Conservation (phyloP, 345 rosid genomes). For the Murraya paniculata region DNA sequence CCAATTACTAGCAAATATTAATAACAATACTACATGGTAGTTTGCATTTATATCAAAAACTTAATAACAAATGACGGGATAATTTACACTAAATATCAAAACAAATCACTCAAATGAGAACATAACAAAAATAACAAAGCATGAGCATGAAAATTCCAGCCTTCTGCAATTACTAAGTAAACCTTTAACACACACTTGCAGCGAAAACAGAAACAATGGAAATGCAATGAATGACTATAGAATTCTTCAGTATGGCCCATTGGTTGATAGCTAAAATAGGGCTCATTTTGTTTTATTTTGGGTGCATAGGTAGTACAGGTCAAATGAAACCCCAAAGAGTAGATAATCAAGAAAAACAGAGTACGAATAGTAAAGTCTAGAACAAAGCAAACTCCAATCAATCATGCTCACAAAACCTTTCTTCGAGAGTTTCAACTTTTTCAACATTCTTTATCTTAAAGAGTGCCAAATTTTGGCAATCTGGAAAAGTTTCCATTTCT, state of each 20-base stretch:
- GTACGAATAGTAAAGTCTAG: background rate
- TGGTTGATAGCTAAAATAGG: background rate
- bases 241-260: background rate
- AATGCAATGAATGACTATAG: background rate
- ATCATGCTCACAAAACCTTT: background rate
- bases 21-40: background rate
- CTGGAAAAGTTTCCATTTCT: too few relatives aligned
- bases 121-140: background rate
- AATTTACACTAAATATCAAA: background rate
- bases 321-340: background rate
- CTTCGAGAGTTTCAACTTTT: background rate
- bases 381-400: background rate
- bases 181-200: too few relatives aligned
- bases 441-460: background rate
- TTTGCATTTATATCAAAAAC: background rate
- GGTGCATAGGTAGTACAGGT: background rate
- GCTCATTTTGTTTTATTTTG: background rate
- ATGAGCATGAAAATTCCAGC: background rate
- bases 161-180: background rate
- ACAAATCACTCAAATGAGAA: background rate
- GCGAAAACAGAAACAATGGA: too few relatives aligned
- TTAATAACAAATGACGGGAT: too few relatives aligned
- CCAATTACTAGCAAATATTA: background rate
- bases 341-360: background rate
- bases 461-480: background rate